phyloP scores from a whole-genome alignment of 179 eudicot genomes.

The Actinidia arguta region DNA sequence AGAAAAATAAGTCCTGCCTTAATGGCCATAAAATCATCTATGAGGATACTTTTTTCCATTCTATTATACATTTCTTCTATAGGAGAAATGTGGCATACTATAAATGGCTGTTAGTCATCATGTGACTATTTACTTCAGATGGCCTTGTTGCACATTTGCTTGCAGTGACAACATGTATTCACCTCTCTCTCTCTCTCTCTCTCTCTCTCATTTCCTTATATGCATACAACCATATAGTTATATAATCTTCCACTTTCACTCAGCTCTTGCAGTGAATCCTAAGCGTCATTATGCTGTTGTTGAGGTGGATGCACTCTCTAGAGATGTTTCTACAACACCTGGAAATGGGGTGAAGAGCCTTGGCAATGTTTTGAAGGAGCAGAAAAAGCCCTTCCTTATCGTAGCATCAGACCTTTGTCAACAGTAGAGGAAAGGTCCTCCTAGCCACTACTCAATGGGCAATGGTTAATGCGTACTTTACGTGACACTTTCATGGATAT shows the following conservation, averaged over 20 bases:
- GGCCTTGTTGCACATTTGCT: background rate
- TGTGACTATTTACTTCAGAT: background rate
- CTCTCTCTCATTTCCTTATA: conserved; percentile 6
- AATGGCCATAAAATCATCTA: background rate
- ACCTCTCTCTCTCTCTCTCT: conserved; percentile 18
- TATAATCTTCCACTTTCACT: background rate
- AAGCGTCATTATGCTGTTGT: conserved; percentile 60
- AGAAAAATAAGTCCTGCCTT: too few species aligned
- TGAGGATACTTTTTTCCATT: background rate
- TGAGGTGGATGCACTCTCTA: conserved; percentile 26
- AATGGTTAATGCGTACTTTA: too few species aligned
- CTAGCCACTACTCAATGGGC: too few species aligned
- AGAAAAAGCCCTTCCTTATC: conserved; percentile 56
- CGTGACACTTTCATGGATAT: too few species aligned
- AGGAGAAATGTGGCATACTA: background rate
- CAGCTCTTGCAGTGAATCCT: conserved; percentile 97
- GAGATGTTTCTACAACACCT: conserved; percentile 25
- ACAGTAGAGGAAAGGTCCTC: too few species aligned
- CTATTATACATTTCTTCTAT: background rate
- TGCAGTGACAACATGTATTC: background rate
- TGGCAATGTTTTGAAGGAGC: conserved; percentile 52
- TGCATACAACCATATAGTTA: background rate
- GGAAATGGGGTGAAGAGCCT: conserved; percentile 33
- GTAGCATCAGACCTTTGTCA: conserved; percentile 89
- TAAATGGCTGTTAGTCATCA: background rate